Base-by-base conservation (phyloP, 169 alveolate species). In the Plasmodium reichenowi region DNA sequence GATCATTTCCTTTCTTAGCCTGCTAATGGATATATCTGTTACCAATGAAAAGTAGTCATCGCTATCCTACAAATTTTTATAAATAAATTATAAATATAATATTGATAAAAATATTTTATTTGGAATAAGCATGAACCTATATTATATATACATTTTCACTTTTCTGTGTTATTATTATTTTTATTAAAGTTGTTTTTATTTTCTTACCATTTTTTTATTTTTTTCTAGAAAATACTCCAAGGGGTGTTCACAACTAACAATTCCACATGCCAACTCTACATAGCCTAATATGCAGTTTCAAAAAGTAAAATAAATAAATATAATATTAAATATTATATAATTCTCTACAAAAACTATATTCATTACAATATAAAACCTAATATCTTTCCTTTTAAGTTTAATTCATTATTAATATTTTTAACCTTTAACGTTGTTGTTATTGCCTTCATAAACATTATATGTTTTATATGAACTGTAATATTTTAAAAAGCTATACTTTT, bases 401-500 rank as follows among this genome's bases (percentile, higher is more conserved):
- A 7, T 3, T 73, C 15, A 24, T 56, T 38, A 15, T 45, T 62
- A 10, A 22, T 3, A 74, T 62, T 43, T 50, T 70, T 22, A 50
- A 63, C 89, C 89, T 63, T 43, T 48, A 38, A 43, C 89, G 50
- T 10, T 52, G n/a, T 54, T 45, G 56, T 56, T 66, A 43, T 78
- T 22, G 50, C 8, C 29, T 47, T 78, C 56, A 43, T 66, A 78
- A 48, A 64, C 5, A 20, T 56, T 78, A 43, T 78, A 78, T 47
- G 62, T 26, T 78, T 78, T 78, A n/a, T 66, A 50, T 13, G 60
- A 48, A 76, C 80, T 71, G 38, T 78, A 78, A 78, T 64, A 59
- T 58, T 78, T 78, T 78, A 78, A 78, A 58, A 78, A 78, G 56
- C 78, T 54, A 78, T 78, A 78, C 32, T 78, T 47, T 50, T 78